phyloP scores from a whole-genome alignment of 2,329 filamentous ascomycete genomes.

The Colletotrichum higginsianum region DNA sequence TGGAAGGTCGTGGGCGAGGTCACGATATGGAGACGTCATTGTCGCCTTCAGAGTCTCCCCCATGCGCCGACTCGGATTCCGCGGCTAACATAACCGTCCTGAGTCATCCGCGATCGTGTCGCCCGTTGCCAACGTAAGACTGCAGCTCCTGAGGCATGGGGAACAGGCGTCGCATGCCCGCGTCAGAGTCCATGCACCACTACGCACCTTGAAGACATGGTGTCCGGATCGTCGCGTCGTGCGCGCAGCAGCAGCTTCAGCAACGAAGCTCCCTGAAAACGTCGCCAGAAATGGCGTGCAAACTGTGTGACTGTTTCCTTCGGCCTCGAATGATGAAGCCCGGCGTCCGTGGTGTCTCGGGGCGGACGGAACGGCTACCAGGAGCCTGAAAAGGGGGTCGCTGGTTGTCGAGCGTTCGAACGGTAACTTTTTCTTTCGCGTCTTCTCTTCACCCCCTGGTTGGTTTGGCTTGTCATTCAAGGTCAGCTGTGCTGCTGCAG shows the following conservation, averaged over 20 bases:
- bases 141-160: neutral
- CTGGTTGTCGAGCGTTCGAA: neutral
- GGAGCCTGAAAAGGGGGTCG: neutral
- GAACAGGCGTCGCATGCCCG: neutral
- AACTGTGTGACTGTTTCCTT: neutral
- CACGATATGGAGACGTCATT: neutral
- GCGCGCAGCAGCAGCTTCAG: conserved; percentile 7
- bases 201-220: conserved; percentile 41
- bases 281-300: neutral
- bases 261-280: neutral
- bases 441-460: conserved; percentile 12
- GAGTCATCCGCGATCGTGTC: neutral
- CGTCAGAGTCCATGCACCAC: neutral
- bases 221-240: conserved; percentile 22
- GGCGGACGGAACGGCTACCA: neutral
- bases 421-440: neutral
- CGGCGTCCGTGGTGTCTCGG: neutral
- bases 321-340: neutral
- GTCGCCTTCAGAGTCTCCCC: too few relatives aligned
- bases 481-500: conserved; percentile 9
- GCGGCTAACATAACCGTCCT: too few relatives aligned
- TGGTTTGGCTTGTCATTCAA: conserved; percentile 7
- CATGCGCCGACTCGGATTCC: neutral
- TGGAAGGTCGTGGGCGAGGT: neutral
- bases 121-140: neutral